These are phyloP conservation scores for Acer negundo DNA, from an alignment of 345 rosid genomes.

Conservation along the genomic window DNA sequence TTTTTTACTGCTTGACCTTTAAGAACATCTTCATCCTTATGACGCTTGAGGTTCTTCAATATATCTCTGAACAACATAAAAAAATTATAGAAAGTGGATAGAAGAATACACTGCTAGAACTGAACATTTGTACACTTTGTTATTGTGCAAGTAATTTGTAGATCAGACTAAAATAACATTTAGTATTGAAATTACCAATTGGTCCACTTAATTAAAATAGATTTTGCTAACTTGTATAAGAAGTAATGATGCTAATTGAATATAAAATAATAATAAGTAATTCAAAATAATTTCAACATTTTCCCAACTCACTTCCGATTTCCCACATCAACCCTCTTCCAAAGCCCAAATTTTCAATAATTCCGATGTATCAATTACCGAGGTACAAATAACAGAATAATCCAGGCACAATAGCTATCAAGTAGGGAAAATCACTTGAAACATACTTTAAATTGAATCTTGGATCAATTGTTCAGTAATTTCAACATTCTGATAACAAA, in stretches of 20 bases:
- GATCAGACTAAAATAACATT: too few relatives aligned
- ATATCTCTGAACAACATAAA: conserved; percentile 47
- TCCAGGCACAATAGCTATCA: neutral
- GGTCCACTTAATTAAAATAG: too few relatives aligned
- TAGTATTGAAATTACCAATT: too few relatives aligned
- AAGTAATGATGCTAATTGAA: too few relatives aligned
- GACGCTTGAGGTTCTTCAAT: conserved; percentile 67
- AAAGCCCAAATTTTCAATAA: neutral
- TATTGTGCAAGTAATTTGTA: too few relatives aligned
- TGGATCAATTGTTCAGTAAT: neutral
- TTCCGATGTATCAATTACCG: neutral
- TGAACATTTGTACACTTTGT: too few relatives aligned
- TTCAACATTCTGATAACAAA: neutral
- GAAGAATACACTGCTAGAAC: neutral
- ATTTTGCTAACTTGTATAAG: too few relatives aligned
- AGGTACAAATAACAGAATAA: neutral
- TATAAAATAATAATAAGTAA: too few relatives aligned
- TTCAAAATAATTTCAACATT: conserved; percentile 35
- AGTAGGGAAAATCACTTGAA: too few relatives aligned
- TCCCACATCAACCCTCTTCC: too few relatives aligned
- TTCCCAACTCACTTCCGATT: too few relatives aligned
- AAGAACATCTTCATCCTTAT: conserved; percentile 79
- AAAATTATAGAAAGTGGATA: neutral
- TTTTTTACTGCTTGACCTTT: conserved; percentile 94
- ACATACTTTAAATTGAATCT: too few relatives aligned